phyloP scores from a whole-genome alignment of 768 basidiomycete genomes.

The Tulasnella sp. region DNA sequence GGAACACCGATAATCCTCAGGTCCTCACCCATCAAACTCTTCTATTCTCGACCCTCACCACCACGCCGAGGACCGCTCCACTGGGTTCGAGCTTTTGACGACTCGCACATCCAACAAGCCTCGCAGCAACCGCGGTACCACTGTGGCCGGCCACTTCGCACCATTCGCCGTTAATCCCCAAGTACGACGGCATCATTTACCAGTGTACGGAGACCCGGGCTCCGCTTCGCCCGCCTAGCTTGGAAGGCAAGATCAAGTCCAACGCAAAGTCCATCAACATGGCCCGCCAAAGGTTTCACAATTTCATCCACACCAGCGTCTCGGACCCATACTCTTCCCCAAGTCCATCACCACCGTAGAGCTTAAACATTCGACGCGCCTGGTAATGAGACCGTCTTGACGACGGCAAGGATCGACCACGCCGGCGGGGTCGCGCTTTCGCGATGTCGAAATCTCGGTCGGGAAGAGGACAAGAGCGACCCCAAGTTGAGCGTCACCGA shows the following conservation, averaged over 20 bases:
- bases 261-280: constrained; percentile 50
- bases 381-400: constrained; percentile 36
- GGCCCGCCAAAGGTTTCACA: constrained; percentile 49
- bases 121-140: not conserved
- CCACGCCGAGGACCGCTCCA: not conserved
- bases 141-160: not conserved
- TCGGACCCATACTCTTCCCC: constrained; percentile 15
- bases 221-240: constrained; percentile 48
- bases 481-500: too few relatives aligned
- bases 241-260: constrained; percentile 46
- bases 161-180: constrained; percentile 5
- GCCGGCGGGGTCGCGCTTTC: too few relatives aligned
- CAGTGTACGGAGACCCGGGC: constrained; percentile 53
- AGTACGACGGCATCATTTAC: constrained; percentile 34
- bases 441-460: constrained; percentile 8
- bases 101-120: not conserved
- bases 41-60: constrained; percentile 24
- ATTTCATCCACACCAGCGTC: not conserved
- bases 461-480: too few relatives aligned
- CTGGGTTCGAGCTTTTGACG: not conserved
- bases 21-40: too few relatives aligned
- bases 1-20: too few relatives aligned
- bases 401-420: constrained; percentile 30
- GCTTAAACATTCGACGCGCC: constrained; percentile 46
- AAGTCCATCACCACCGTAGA: constrained; percentile 43